Evolutionary conservation across 2,329 filamentous ascomycete genomes (phyloP).

Genomic region (Beauveria sp.): DNA sequence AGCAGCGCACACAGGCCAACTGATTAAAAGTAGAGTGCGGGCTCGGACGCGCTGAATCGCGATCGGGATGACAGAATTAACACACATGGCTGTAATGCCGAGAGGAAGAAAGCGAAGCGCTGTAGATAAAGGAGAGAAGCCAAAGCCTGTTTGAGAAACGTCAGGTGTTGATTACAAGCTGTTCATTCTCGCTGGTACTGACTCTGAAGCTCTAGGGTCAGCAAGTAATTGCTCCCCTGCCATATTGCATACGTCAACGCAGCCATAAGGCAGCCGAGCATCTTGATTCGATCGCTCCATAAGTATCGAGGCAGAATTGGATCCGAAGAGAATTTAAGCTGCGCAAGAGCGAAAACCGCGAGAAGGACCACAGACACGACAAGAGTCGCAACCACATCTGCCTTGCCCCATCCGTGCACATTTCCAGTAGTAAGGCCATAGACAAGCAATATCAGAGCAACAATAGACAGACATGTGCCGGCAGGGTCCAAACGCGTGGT

Average conservation of each 20-base stretch:
- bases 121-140: slow-evolving; percentile 11
- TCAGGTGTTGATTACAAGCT: background rate
- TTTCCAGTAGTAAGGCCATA: slow-evolving; percentile 11
- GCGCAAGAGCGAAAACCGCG: slow-evolving; percentile 5
- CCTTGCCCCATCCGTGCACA: slow-evolving; percentile 7
- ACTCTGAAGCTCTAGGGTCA: slow-evolving; percentile 13
- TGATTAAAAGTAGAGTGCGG: slow-evolving; percentile 8
- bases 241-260: slow-evolving; percentile 12
- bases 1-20: slow-evolving; percentile 8
- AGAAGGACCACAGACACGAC: slow-evolving; percentile 7
- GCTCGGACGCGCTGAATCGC: background rate
- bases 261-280: slow-evolving; percentile 9
- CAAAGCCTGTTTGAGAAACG: slow-evolving; percentile 4
- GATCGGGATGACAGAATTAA: slow-evolving; percentile 10
- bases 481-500: slow-evolving; percentile 2
- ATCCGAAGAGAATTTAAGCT: slow-evolving; percentile 5
- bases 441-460: slow-evolving; percentile 8
- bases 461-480: slow-evolving; percentile 9
- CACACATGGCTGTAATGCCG: slow-evolving; percentile 12
- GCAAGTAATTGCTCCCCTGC: slow-evolving; percentile 12
- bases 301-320: slow-evolving; percentile 10
- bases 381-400: slow-evolving; percentile 9
- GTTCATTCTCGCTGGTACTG: background rate
- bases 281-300: slow-evolving; percentile 7
- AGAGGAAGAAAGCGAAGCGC: slow-evolving; percentile 13